Base-by-base conservation (phyloP, 495 filamentous ascomycete species). In the Pseudotulostoma volvatum region DNA sequence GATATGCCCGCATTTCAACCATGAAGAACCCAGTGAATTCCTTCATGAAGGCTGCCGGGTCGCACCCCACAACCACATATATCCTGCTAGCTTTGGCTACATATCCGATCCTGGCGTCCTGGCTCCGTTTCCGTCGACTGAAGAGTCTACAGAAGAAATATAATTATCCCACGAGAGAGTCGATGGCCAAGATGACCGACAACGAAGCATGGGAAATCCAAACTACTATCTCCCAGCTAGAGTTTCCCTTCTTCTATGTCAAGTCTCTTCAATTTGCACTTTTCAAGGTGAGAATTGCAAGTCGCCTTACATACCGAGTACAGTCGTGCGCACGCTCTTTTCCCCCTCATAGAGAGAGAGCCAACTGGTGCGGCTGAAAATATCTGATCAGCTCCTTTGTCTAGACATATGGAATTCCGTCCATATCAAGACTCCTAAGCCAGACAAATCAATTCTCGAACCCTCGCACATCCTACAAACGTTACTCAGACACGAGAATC, bases 401-500 rank as follows among this genome's bases (percentile, higher is more conserved):
- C 31, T 40, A 76, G 68, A 79, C 77, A 9, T 82, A 82, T 42
- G 76, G 71, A 5, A 71, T 82, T 33, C 74, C 76, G 1, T 64
- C 68, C 15, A 79, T 79, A 36, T 74, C 71, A 3, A 51, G 49
- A 19, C 50, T 79, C 0, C 63, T 82, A 14, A 61, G 67, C 0
- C 61, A 64, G 19, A 80, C 76, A 5, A 64, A 56, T 25, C 68
- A 81, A 39, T 67, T 84, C 33, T 65, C 70, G 9, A 60, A 61
- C 35, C 52, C 63, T 0, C 57, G 53, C 4, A 70, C 56, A 8
- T 69, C 72, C 2, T 51, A 63, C 0, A 81, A 79, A 48, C 68
- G 78, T 42, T 79, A 77, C 43, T 65, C 70, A 15, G 79, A 82
- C 50, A 84, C 79, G 0, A 56, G 31, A 17, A 55, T 70, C 17